Percentiles rank a stretch among this genome's conserved stretches.
Evolutionary conservation across 164 flowering plant genomes (phyloP).

Genomic region (Vitis rupestris): DNA sequence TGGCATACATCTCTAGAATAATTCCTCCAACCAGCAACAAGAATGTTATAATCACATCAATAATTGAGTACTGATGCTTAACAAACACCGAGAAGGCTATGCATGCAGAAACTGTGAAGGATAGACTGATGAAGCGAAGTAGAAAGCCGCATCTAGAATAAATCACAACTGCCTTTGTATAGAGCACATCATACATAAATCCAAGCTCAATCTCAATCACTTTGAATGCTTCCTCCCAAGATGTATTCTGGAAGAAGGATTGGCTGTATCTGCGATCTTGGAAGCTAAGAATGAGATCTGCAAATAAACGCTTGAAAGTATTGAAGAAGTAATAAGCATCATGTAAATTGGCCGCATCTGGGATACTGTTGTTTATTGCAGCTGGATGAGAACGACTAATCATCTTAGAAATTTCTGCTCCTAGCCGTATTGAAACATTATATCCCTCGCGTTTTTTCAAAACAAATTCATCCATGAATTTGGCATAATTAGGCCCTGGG

Average conservation of each 20-base stretch:
- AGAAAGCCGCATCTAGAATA: background rate
- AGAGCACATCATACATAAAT: constrained; percentile 4
- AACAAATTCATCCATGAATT: constrained; percentile 3
- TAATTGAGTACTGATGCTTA: background rate
- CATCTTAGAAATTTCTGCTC: too few relatives aligned
- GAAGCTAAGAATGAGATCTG: constrained; percentile 28
- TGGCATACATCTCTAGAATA: constrained; percentile 18
- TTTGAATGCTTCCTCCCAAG: constrained; percentile 13
- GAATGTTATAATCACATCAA: constrained; percentile 15
- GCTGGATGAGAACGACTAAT: too few relatives aligned
- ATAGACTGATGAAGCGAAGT: constrained; percentile 13
- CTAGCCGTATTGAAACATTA: too few relatives aligned
- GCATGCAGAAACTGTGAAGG: background rate
- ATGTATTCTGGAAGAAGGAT: background rate
- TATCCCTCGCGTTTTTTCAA: background rate
- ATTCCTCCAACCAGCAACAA: constrained; percentile 17
- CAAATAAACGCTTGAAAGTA: constrained; percentile 29
- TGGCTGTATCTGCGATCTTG: constrained; percentile 19
- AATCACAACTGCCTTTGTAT: background rate
- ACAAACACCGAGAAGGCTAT: background rate
- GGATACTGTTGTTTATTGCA: background rate
- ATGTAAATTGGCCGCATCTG: background rate
- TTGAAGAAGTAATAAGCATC: constrained; percentile 10
- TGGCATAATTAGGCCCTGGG: background rate
- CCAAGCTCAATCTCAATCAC: constrained; percentile 33